Conservation (phyloP, 805 yeast species). For the Ogataea dorogensis region DNA sequence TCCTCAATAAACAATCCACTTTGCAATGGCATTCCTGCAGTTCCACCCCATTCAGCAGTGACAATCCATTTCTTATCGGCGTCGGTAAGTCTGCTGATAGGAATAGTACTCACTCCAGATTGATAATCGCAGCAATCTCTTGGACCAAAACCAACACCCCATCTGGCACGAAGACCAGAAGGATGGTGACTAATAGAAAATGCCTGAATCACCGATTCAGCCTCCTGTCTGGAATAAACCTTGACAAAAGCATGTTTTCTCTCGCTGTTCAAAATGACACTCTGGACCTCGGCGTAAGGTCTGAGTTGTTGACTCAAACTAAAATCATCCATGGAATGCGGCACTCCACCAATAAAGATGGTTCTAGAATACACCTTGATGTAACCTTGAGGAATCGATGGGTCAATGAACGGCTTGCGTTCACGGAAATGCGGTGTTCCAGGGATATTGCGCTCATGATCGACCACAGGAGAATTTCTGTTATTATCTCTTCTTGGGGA, state of each 20-base stretch:
- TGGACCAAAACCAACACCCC: slow-evolving; percentile 99
- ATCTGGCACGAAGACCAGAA: slow-evolving; percentile 75
- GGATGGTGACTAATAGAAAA: slow-evolving; percentile 61
- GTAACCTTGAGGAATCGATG: slow-evolving; percentile 69
- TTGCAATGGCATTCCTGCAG: slow-evolving; percentile 79
- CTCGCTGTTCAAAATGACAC: slow-evolving; percentile 80
- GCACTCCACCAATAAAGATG: slow-evolving; percentile 91
- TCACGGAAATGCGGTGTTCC: slow-evolving; percentile 76
- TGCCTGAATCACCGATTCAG: slow-evolving; percentile 72
- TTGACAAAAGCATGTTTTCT: slow-evolving; percentile 96
- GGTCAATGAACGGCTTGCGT: slow-evolving; percentile 69
- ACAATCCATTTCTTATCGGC: slow-evolving; percentile 91
- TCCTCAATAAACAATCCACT: slow-evolving; percentile 88
- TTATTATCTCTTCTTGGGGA: slow-evolving; percentile 41
- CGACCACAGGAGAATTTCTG: slow-evolving; percentile 36
- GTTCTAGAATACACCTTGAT: slow-evolving; percentile 88
- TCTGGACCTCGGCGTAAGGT: slow-evolving; percentile 90
- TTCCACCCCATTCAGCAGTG: slow-evolving; percentile 95
- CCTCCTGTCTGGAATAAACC: slow-evolving; percentile 88
- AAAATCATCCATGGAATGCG: slow-evolving; percentile 73
- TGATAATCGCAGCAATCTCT: slow-evolving; percentile 97
- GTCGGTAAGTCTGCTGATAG: slow-evolving; percentile 84
- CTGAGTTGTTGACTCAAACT: slow-evolving; percentile 68
- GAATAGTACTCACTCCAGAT: slow-evolving; percentile 84
- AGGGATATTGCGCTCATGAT: slow-evolving; percentile 64